Base-by-base conservation (phyloP, 805 yeast genomes). In the Starmerella stellata region DNA sequence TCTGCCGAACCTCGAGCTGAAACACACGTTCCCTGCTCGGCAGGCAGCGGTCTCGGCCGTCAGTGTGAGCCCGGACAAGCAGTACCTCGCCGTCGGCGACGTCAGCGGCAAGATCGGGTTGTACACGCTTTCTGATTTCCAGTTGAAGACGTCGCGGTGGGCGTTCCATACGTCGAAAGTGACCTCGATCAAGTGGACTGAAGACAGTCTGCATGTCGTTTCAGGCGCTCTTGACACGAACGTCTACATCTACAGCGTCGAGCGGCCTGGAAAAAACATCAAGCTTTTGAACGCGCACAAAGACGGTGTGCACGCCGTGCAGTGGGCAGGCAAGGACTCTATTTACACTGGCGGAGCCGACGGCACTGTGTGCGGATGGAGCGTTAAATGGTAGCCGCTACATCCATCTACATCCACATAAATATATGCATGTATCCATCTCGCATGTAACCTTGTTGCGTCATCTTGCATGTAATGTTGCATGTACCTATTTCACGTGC, bases 81-180 rank as follows among this genome's bases (percentile, higher is more conserved):
- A 64, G 40, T 69, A 61, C 43, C 64, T 78, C 15, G 96, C 96
- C 1, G 78, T 77, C 20, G 95, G 95, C 38, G 95, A 85, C 51
- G 65, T 66, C 4, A 65, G 77, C 38, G 98, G 98, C 25, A 90
- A 87, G 56, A 81, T 83, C 46, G 59, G 75, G n/a, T 64, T 85
- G 28, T 82, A 72, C 58, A 66, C 72, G 45, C 55, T 73, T 5
- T 56, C 55, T 2, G 74, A 72, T 30, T 69, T 63, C 37, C 48
- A 67, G 2, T 60, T 80, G 5, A 51, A 57, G 16, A 82, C 96
- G 2, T 72, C 92, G 0, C 71, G 95, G 54, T 90, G 99, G 99
- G 76, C 93, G 0, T 87, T 81, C 73, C 95, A 90, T 56, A 79
- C 85, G 2, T 76, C 93, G 40, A 74, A 70, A 39, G 77, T 90